A percentile compares a stretch with the other conserved stretches of the same genome.
phyloP scores from a whole-genome alignment of 306 rosid species.

The Comarum palustre region DNA sequence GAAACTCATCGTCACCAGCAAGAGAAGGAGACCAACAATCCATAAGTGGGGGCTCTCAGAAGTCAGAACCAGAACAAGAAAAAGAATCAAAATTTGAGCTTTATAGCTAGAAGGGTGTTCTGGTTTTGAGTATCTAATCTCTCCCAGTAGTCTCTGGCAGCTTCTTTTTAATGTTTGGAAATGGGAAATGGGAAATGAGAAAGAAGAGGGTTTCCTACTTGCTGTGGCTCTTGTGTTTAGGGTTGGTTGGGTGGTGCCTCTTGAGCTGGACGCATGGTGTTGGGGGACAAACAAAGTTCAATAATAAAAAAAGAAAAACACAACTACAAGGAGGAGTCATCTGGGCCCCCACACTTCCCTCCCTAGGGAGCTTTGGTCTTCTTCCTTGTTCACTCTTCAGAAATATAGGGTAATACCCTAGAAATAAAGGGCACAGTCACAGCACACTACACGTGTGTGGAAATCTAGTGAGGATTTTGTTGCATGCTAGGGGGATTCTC shows the following conservation, averaged over 20 bases:
- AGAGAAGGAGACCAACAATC: slow-evolving; percentile 72
- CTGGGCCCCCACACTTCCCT: slow-evolving; percentile 21
- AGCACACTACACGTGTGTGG: background rate
- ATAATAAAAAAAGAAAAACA: background rate
- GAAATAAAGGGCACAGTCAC: background rate
- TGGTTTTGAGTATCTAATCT: background rate
- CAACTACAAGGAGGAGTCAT: background rate
- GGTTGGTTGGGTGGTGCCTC: slow-evolving; percentile 48
- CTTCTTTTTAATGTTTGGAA: slow-evolving; percentile 33
- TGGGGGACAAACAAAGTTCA: slow-evolving; percentile 20
- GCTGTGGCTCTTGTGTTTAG: slow-evolving; percentile 23
- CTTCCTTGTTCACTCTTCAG: background rate
- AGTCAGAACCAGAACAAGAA: background rate
- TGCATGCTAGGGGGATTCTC: slow-evolving; percentile 17
- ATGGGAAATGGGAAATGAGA: background rate
- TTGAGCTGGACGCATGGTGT: slow-evolving; percentile 48
- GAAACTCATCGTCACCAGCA: slow-evolving; percentile 61
- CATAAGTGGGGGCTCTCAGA: slow-evolving; percentile 30
- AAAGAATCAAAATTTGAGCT: background rate
- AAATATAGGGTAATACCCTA: background rate
- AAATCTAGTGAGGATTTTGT: slow-evolving; percentile 25
- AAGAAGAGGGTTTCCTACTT: background rate
- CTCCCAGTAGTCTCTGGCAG: slow-evolving; percentile 24
- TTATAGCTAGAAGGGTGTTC: background rate
- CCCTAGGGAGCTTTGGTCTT: slow-evolving; percentile 4